Conservation (phyloP, 495 filamentous ascomycete genomes). For the Viridothelium virens region DNA sequence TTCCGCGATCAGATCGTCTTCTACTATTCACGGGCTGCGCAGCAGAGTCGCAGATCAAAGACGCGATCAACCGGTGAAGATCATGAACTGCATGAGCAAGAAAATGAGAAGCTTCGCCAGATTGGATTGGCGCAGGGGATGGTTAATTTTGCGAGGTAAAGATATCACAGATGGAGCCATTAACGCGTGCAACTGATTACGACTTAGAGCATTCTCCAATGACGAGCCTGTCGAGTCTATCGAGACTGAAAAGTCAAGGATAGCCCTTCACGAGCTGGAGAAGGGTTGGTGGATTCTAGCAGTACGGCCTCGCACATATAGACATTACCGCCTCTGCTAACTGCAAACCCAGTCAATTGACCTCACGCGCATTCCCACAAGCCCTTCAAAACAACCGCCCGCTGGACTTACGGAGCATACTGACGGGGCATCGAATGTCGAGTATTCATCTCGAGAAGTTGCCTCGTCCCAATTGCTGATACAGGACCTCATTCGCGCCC, state of each 20-base stretch:
- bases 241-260: slow-evolving; percentile 80
- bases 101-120: slow-evolving; percentile 78
- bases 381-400: slow-evolving; percentile 12
- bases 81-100: slow-evolving; percentile 44
- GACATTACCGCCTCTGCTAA: slow-evolving; percentile 16
- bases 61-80: slow-evolving; percentile 33
- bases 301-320: slow-evolving; percentile 39
- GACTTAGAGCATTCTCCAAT: slow-evolving; percentile 63
- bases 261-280: slow-evolving; percentile 77
- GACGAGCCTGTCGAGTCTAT: slow-evolving; percentile 70
- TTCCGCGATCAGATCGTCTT: slow-evolving; percentile 87
- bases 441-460: slow-evolving; percentile 85
- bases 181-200: slow-evolving; percentile 13
- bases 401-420: slow-evolving; percentile 26
- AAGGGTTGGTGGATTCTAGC: slow-evolving; percentile 93
- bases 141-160: slow-evolving; percentile 76
- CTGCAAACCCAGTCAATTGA: slow-evolving; percentile 54
- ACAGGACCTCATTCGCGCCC: slow-evolving; percentile 72
- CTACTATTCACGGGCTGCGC: slow-evolving; percentile 60
- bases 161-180: neutral
- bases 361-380: slow-evolving; percentile 53
- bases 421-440: slow-evolving; percentile 35
- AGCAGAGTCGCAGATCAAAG: slow-evolving; percentile 31
- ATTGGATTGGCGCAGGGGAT: slow-evolving; percentile 98
- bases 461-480: slow-evolving; percentile 71